phyloP scores from a whole-genome alignment of 75 land plant species.

The Adiantum capillusveneris region DNA sequence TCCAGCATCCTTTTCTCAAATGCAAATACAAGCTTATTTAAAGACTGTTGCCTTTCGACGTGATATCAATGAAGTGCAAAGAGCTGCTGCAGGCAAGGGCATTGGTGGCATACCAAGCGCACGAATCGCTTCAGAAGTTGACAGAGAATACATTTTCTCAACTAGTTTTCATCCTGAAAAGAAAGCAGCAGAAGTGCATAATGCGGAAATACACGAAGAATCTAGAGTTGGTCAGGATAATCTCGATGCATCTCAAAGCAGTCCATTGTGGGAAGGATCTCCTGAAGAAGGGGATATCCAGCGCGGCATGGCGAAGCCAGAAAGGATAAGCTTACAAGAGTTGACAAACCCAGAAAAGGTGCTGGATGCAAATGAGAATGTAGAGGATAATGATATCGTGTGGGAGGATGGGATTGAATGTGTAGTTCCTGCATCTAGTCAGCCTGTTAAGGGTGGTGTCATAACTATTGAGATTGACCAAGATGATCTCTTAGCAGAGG shows the following conservation, averaged over 20 bases:
- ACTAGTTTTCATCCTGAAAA: conserved; percentile 42
- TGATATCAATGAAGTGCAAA: conserved; percentile 90
- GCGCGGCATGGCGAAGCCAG: not conserved
- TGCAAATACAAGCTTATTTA: conserved; percentile 94
- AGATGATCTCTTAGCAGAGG: not conserved
- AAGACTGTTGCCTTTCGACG: conserved; percentile 98
- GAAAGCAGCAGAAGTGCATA: not conserved
- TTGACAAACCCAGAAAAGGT: not conserved
- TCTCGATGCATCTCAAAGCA: not conserved
- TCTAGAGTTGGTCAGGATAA: not conserved
- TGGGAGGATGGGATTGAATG: not conserved
- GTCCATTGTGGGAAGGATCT: not conserved
- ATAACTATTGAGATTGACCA: conserved; percentile 5
- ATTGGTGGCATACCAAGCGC: conserved; percentile 79
- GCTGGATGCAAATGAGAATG: not conserved
- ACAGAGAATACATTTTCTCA: conserved; percentile 89
- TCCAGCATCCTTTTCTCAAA: conserved; percentile 82
- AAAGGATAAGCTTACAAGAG: too few relatives aligned
- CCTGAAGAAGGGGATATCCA: not conserved
- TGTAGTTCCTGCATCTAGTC: not conserved
- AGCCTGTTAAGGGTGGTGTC: not conserved
- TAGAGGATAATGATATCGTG: not conserved
- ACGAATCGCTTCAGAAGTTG: conserved; percentile 86
- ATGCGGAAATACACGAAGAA: not conserved
- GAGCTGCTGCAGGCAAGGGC: conserved; percentile 75